Evolutionary conservation across 2,329 filamentous ascomycete genomes (phyloP).

Genomic region (Talaromyces albobiverticillius): DNA sequence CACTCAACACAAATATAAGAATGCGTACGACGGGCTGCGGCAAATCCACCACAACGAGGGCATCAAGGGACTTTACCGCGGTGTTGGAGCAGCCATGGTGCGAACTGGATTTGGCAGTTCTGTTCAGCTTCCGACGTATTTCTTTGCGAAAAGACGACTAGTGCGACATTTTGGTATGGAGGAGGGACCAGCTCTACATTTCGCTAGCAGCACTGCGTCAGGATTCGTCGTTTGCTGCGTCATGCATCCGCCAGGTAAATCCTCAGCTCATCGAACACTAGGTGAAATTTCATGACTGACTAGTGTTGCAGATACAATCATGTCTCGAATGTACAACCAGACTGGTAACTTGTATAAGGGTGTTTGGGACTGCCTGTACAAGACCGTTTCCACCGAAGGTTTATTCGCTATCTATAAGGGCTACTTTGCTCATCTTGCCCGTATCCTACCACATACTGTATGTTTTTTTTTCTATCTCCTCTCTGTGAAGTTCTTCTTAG

Average conservation of each 20-base stretch:
- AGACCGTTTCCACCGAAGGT: conserved; percentile 89
- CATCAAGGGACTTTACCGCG: conserved; percentile 77
- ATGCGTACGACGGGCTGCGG: conserved; percentile 76
- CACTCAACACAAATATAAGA: conserved; percentile 91
- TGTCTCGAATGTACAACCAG: conserved; percentile 98
- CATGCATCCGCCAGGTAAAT: conserved; percentile 90
- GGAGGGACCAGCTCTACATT: conserved; percentile 83
- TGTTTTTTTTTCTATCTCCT: conserved; percentile 25
- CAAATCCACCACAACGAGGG: conserved; percentile 80
- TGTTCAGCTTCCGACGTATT: conserved; percentile 95
- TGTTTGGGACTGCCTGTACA: conserved; percentile 85
- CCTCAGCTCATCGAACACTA: not conserved
- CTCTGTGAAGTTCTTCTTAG: not conserved
- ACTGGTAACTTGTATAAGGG: conserved; percentile 95
- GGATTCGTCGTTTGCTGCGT: conserved; percentile 96
- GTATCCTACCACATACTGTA: conserved; percentile 89
- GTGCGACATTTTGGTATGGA: conserved; percentile 81
- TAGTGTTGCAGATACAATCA: conserved; percentile 72
- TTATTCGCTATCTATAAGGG: conserved; percentile 95
- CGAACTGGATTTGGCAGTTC: conserved; percentile 93
- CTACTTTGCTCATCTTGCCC: conserved; percentile 88
- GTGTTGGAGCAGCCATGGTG: conserved; percentile 91
- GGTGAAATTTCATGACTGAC: conserved; percentile 3
- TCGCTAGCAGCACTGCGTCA: conserved; percentile 82
- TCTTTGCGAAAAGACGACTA: conserved; percentile 88